Conservation (phyloP, 805 yeast genomes). For the Pichia gijzeniarum region DNA sequence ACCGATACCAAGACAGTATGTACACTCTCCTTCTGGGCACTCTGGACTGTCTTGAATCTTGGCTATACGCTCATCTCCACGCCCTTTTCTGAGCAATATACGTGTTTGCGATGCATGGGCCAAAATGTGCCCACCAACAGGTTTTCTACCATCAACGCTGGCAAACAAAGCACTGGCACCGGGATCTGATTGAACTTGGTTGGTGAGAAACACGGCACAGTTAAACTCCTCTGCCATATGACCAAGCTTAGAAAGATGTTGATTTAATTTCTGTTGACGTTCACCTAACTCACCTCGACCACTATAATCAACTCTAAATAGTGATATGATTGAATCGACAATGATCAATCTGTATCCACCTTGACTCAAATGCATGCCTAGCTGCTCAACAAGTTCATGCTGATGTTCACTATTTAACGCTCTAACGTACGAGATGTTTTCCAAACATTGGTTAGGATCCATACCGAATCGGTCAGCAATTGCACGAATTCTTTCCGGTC, state of each 20-base stretch:
- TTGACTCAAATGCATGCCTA: conserved; percentile 61
- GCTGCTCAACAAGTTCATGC: conserved; percentile 59
- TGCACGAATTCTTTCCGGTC: conserved; percentile 60
- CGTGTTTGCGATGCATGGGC: conserved; percentile 81
- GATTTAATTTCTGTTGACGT: conserved; percentile 62
- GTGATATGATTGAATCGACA: conserved; percentile 73
- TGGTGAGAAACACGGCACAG: conserved; percentile 66
- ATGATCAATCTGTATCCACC: conserved; percentile 56
- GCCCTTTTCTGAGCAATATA: conserved; percentile 62
- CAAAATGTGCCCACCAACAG: conserved; percentile 77
- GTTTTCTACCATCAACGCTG: conserved; percentile 77
- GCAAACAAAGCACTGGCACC: conserved; percentile 77
- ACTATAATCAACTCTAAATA: conserved; percentile 69
- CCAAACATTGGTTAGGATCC: conserved; percentile 63
- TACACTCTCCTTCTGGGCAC: conserved; percentile 75
- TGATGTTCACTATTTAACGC: conserved; percentile 64
- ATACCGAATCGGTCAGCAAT: conserved; percentile 66
- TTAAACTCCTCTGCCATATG: conserved; percentile 74
- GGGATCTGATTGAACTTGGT: conserved; percentile 80
- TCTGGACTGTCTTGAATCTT: conserved; percentile 77
- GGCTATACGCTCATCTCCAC: conserved; percentile 76
- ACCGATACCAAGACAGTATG: conserved; percentile 56
- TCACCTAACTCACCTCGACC: conserved; percentile 77
- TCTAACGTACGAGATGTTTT: conserved; percentile 68
- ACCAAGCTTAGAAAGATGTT: conserved; percentile 44